A percentile compares a stretch with the other conserved stretches of the same genome.
Evolutionary conservation across 106 monocot genomes (phyloP).

Genomic region (Iris macrosiphon): DNA sequence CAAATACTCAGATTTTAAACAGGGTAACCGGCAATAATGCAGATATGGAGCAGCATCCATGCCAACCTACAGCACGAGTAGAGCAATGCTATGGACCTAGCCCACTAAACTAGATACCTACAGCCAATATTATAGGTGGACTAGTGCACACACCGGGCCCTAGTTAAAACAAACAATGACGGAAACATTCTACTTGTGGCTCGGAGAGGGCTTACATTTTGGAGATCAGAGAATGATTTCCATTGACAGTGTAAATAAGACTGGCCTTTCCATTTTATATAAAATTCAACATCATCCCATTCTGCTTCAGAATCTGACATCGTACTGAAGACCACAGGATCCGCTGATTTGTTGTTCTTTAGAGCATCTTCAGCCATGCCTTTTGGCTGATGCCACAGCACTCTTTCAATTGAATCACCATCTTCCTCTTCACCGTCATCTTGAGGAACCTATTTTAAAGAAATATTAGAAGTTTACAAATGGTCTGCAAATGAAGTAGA

Average conservation of each 20-base stretch:
- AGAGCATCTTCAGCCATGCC: constrained; percentile 73
- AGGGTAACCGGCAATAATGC: no score
- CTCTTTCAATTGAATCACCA: constrained; percentile 84
- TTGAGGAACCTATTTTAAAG: constrained; percentile 17
- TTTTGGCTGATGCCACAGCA: constrained; percentile 88
- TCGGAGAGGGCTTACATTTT: constrained; percentile 51
- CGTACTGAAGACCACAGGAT: constrained; percentile 46
- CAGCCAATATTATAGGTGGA: no score
- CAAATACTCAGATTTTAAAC: no score
- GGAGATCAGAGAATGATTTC: constrained; percentile 78
- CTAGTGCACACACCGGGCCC: no score
- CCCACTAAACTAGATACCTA: no score
- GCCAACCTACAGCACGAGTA: no score
- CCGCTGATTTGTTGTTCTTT: constrained; percentile 46
- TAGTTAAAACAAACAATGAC: no score
- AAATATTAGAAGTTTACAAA: not conserved
- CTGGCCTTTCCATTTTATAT: constrained; percentile 96
- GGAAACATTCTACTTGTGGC: no score
- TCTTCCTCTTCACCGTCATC: constrained; percentile 96
- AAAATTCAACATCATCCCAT: constrained; percentile 91
- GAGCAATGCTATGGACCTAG: no score
- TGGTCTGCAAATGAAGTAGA: no score
- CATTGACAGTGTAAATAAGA: constrained; percentile 94
- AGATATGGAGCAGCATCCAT: no score
- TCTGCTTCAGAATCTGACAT: constrained; percentile 41